Percentiles rank a stretch among this genome's conserved stretches.
These are phyloP conservation scores for Lactarius evosmus DNA, from an alignment of 768 basidiomycete species.

Conservation along the genomic window DNA sequence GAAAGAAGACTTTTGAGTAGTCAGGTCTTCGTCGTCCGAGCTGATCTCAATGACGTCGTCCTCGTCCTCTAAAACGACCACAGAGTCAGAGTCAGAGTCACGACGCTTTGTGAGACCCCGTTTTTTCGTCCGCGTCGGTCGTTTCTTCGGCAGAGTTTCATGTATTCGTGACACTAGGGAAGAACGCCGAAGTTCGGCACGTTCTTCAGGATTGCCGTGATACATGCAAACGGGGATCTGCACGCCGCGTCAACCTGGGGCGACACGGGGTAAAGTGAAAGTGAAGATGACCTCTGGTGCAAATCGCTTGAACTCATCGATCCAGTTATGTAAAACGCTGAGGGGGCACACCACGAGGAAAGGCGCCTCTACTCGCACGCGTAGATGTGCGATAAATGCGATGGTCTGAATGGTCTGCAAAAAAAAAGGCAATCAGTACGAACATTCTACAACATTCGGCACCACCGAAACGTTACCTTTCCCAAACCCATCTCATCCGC, in stretches of 20 bases:
- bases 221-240: slow-evolving; percentile 89
- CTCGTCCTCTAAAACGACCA: slow-evolving; percentile 11
- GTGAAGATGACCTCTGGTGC: slow-evolving; percentile 60
- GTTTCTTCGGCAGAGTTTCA: background rate
- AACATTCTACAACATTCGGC: slow-evolving; percentile 9
- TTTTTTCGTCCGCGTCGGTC: background rate
- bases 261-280: background rate
- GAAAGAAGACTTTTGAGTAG: slow-evolving; percentile 45
- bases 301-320: slow-evolving; percentile 78
- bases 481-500: slow-evolving; percentile 97
- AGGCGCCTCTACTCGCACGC: slow-evolving; percentile 66
- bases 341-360: slow-evolving; percentile 92
- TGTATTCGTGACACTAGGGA: slow-evolving; percentile 4
- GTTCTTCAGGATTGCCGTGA: slow-evolving; percentile 79
- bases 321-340: slow-evolving; percentile 91
- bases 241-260: background rate
- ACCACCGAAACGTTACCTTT: slow-evolving; percentile 47
- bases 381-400: slow-evolving; percentile 87
- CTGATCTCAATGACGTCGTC: background rate
- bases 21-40: slow-evolving; percentile 28
- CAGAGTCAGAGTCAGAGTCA: slow-evolving; percentile 13
- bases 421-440: background rate
- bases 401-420: slow-evolving; percentile 90
- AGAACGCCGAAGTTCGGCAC: slow-evolving; percentile 62
- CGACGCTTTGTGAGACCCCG: slow-evolving; percentile 7